Evolutionary conservation across 1,284 basidiomycete genomes (phyloP).

Genomic region (Leccinum brunneo-olivaceum): DNA sequence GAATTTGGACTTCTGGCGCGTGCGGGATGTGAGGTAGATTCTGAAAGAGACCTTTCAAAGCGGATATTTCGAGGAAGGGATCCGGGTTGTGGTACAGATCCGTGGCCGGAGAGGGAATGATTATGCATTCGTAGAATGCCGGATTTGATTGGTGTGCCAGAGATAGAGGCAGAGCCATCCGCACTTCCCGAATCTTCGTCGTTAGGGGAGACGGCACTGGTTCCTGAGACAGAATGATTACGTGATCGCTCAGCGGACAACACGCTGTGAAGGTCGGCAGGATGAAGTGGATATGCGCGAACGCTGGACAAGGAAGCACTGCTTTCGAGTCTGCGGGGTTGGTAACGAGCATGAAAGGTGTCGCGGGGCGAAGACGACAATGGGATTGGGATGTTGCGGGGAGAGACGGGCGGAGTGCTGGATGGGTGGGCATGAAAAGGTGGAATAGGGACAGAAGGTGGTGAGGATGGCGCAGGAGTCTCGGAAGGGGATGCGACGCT

Average conservation of each 20-base stretch:
- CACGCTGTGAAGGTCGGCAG: conserved; percentile 30
- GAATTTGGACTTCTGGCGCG: conserved; percentile 27
- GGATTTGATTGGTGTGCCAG: conserved; percentile 30
- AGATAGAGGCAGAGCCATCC: conserved; percentile 16
- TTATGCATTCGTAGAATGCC: conserved; percentile 35
- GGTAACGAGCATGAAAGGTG: conserved; percentile 15
- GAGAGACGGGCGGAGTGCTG: conserved; percentile 24
- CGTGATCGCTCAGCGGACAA: conserved; percentile 29
- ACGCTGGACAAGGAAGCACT: conserved; percentile 23
- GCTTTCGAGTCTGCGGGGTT: conserved; percentile 23
- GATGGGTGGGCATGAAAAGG: conserved; percentile 7
- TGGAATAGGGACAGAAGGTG: conserved; percentile 20
- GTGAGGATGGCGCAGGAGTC: conserved; percentile 17
- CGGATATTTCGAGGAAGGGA: conserved; percentile 30
- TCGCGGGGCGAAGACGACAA: conserved; percentile 27
- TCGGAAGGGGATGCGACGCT: conserved; percentile 28
- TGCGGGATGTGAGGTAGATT: conserved; percentile 17
- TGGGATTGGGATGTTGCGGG: conserved; percentile 18
- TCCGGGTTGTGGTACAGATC: conserved; percentile 17
- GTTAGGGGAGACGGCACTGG: conserved; percentile 14
- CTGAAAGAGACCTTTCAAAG: conserved; percentile 28
- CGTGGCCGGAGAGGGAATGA: conserved; percentile 33
- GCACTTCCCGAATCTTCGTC: conserved; percentile 24
- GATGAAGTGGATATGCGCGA: conserved; percentile 27
- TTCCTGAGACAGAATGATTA: conserved; percentile 20